These are phyloP conservation scores for Syncephalastrum sp. DNA, from an alignment of 371 early-diverging fungal species.

Conservation along the genomic window DNA sequence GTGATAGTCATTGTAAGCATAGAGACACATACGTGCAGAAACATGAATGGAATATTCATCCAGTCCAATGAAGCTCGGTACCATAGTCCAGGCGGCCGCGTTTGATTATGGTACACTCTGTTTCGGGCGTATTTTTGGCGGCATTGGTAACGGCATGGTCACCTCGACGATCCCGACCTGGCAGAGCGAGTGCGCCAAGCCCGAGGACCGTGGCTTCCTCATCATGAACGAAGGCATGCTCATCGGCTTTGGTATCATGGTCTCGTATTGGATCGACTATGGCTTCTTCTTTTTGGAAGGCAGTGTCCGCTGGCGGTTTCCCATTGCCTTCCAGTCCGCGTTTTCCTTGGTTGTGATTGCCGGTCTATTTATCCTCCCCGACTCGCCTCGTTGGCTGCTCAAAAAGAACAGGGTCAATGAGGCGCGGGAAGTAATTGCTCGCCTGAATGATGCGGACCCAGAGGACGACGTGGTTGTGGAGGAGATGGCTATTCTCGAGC, in stretches of 20 bases:
- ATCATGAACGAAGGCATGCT: slow-evolving; percentile 25
- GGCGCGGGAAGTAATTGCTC: slow-evolving; percentile 38
- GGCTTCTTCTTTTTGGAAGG: slow-evolving; percentile 36
- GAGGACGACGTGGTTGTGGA: slow-evolving; percentile 31
- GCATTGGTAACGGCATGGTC: slow-evolving; percentile 56
- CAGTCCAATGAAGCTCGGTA: slow-evolving; percentile 22
- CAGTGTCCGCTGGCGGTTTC: slow-evolving; percentile 51
- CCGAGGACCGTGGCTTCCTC: slow-evolving; percentile 16
- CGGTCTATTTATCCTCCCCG: slow-evolving; percentile 50
- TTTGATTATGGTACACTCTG: slow-evolving; percentile 37
- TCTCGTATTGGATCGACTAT: slow-evolving; percentile 48
- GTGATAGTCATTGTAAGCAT: slow-evolving; percentile 12
- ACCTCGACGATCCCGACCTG: slow-evolving; percentile 36
- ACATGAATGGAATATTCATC: not conserved
- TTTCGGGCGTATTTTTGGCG: slow-evolving; percentile 50
- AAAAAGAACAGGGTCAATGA: slow-evolving; percentile 39
- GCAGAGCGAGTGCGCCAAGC: slow-evolving; percentile 21
- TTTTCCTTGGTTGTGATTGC: slow-evolving; percentile 45
- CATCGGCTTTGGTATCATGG: slow-evolving; percentile 21
- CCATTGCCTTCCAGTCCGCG: slow-evolving; percentile 48
- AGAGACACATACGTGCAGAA: not conserved
- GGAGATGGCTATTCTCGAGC: slow-evolving; percentile 44
- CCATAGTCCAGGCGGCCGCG: slow-evolving; percentile 41
- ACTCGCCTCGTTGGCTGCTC: slow-evolving; percentile 59
- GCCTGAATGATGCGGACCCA: slow-evolving; percentile 34